Base-by-base conservation (phyloP, 441 rosid species). In the Populus tomentosa region DNA sequence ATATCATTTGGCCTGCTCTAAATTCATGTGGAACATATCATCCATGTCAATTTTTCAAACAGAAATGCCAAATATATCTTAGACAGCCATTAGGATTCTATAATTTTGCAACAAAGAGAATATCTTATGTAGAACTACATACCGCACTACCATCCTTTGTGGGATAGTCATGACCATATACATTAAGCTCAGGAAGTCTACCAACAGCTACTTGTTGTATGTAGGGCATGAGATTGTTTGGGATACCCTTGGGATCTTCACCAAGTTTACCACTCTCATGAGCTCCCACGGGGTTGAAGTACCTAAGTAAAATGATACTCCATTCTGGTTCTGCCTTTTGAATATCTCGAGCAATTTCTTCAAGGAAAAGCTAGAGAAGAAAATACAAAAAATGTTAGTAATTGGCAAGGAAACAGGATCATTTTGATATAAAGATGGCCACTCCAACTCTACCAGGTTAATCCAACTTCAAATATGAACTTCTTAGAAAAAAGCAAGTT, bases 71-170 rank as follows among this genome's bases (percentile, higher is more conserved):
- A 11, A 33, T 53, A 61, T 10, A 35, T 66, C 20, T 35, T 4
- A 7, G 20, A 63, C 32, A 42, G 28, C 53, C n/a, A 68, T 21
- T 13, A 50, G 7, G 2, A 50, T 50, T 50, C 59, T 50, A 14
- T 50, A 14, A 50, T 50, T 16, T 16, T 50, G n/a, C 59, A 50
- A 50, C 20, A 50, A 5, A 50, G n/a, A 4, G 6, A n/a, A n/a
- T 50, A 16, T 14, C 59, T 56, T 9, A 40, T 13, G 32, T 7
- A 72, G 71, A 40, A 33, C 64, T 1, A 83, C 97, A 65, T 95
- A 95, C 98, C 88, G 97, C 99, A 24, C 90, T 94, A 40, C 99
- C 98, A 80, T 95, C 99, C 75, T 81, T 86, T 7, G 99, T 94
- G 11, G 88, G 81, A 81, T 95, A 95, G 79, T 95, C 98, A 21